Evolutionary conservation across 1,139 yeast species (phyloP).

Genomic region (Pichia kudriavzevii): DNA sequence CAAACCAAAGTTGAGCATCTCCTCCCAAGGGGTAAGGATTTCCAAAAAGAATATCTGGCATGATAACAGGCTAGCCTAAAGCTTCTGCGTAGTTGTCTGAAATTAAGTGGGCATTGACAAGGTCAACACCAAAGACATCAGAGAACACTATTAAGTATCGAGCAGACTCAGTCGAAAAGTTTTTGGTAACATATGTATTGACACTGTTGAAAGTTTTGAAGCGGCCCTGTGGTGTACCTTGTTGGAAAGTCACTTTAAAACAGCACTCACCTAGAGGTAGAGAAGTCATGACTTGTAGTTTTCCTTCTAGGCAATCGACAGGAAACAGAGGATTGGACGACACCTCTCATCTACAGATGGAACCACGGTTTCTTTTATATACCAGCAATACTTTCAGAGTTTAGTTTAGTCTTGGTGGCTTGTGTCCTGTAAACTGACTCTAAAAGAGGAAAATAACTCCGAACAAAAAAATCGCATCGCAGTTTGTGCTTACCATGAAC

Average conservation of each 20-base stretch:
- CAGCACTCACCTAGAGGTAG: conserved; percentile 37
- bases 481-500: too few species aligned
- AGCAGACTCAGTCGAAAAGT: conserved; percentile 28
- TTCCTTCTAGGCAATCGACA: too few species aligned
- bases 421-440: too few species aligned
- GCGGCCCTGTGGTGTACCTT: conserved; percentile 43
- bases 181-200: conserved; percentile 51
- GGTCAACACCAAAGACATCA: conserved; percentile 60
- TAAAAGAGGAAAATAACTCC: too few species aligned
- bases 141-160: conserved; percentile 52
- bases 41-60: conserved; percentile 66
- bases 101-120: conserved; percentile 47
- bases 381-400: too few species aligned
- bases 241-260: conserved; percentile 33
- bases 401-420: too few species aligned
- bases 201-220: conserved; percentile 37
- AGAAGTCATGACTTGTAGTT: too few species aligned
- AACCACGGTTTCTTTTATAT: too few species aligned
- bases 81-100: conserved; percentile 62
- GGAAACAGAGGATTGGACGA: too few species aligned
- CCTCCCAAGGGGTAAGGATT: conserved; percentile 38
- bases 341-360: too few species aligned
- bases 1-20: conserved; percentile 42
- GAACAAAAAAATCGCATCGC: too few species aligned
- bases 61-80: conserved; percentile 54